phyloP scores from a whole-genome alignment of 208 protist species.

The Porcisia hertigi region DNA sequence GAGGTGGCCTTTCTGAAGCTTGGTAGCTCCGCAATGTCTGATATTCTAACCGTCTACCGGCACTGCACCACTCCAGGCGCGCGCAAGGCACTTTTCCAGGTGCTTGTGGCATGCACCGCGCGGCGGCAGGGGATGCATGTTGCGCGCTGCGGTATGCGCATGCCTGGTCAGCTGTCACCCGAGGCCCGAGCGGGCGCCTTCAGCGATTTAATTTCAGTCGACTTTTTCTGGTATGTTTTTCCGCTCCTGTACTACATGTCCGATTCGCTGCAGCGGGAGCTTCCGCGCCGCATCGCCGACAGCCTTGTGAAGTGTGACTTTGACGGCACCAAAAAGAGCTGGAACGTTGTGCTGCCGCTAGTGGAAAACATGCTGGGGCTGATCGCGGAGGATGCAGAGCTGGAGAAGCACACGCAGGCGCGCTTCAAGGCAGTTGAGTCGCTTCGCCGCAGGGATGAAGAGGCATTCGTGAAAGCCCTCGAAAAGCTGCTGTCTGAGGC shows the following conservation, averaged over 20 bases:
- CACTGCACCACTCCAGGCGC: slow-evolving; percentile 57
- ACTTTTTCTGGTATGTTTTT: slow-evolving; percentile 82
- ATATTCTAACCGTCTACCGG: slow-evolving; percentile 62
- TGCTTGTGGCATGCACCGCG: slow-evolving; percentile 70
- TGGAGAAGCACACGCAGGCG: slow-evolving; percentile 44
- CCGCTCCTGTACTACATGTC: slow-evolving; percentile 80
- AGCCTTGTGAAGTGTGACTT: slow-evolving; percentile 68
- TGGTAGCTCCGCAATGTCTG: slow-evolving; percentile 46
- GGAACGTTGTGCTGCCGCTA: slow-evolving; percentile 53
- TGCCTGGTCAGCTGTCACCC: slow-evolving; percentile 9
- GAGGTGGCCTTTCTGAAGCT: slow-evolving; percentile 48
- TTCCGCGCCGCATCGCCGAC: slow-evolving; percentile 64
- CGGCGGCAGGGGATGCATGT: slow-evolving; percentile 27
- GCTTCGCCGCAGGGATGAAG: slow-evolving; percentile 27
- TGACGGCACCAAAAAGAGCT: slow-evolving; percentile 47
- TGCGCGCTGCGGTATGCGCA: slow-evolving; percentile 7
- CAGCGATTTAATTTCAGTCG: slow-evolving; percentile 55
- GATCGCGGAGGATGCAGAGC: slow-evolving; percentile 57
- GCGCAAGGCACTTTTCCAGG: slow-evolving; percentile 65
- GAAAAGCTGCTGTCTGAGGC: slow-evolving; percentile 26
- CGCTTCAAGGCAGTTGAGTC: slow-evolving; percentile 34
- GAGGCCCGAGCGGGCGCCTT: slow-evolving; percentile 31
- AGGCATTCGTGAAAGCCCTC: slow-evolving; percentile 21
- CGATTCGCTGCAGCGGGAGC: slow-evolving; percentile 44
- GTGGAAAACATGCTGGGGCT: slow-evolving; percentile 62